Evolutionary conservation across 2,329 filamentous ascomycete genomes (phyloP).

Genomic region (Fusarium sp.): DNA sequence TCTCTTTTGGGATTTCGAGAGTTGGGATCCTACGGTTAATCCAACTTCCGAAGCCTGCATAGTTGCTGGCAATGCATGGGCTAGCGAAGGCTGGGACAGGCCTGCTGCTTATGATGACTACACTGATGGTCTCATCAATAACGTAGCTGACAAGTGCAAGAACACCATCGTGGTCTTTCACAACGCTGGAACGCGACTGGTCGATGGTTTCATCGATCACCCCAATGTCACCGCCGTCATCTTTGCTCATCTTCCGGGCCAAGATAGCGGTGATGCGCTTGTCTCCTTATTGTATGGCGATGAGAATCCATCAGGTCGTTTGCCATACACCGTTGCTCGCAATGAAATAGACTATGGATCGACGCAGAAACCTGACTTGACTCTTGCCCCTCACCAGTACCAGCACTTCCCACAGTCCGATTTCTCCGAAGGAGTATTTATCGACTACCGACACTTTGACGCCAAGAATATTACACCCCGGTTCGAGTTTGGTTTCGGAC

Average conservation of each 20-base stretch:
- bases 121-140: slow-evolving; percentile 71
- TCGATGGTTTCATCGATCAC: slow-evolving; percentile 69
- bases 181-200: slow-evolving; percentile 69
- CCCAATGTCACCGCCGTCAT: slow-evolving; percentile 75
- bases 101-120: slow-evolving; percentile 77
- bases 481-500: slow-evolving; percentile 83
- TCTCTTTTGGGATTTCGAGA: slow-evolving; percentile 19
- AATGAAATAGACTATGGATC: slow-evolving; percentile 53
- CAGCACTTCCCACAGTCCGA: slow-evolving; percentile 15
- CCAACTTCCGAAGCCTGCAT: slow-evolving; percentile 72
- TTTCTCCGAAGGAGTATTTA: slow-evolving; percentile 21
- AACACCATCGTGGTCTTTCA: slow-evolving; percentile 77
- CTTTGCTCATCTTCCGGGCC: slow-evolving; percentile 75
- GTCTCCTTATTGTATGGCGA: slow-evolving; percentile 72
- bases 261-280: slow-evolving; percentile 72
- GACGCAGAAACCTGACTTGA: neutral
- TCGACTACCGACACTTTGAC: slow-evolving; percentile 83
- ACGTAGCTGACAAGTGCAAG: slow-evolving; percentile 71
- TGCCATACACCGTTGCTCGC: slow-evolving; percentile 74
- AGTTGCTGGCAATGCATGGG: slow-evolving; percentile 85
- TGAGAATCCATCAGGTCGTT: slow-evolving; percentile 67
- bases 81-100: slow-evolving; percentile 82
- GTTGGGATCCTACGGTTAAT: neutral
- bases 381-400: slow-evolving; percentile 1
- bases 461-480: slow-evolving; percentile 71